Percentiles rank a stretch among this genome's conserved stretches.
These are phyloP conservation scores for Echeveria elegans DNA, from an alignment of 164 flowering plant species.

Conservation along the genomic window DNA sequence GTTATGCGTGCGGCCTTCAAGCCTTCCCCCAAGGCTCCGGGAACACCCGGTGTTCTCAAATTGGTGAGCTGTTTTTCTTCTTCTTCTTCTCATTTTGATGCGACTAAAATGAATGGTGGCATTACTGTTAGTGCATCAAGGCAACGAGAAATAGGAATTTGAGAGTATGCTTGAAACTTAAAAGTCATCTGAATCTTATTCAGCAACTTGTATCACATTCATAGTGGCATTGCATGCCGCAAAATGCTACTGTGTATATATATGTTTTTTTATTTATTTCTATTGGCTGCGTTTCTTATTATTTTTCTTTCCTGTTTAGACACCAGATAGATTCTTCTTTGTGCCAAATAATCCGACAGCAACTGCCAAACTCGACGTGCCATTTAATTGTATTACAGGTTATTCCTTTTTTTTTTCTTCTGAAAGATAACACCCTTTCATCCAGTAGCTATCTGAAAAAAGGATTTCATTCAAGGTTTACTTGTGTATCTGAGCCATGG, in stretches of 20 bases:
- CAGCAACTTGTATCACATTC: too few relatives aligned
- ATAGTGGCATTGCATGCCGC: too few relatives aligned
- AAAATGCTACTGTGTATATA: too few relatives aligned
- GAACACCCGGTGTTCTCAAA: conserved; percentile 53
- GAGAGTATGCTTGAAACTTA: too few relatives aligned
- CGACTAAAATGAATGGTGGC: background rate
- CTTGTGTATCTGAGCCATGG: background rate
- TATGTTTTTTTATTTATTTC: background rate
- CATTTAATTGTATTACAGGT: conserved; percentile 58
- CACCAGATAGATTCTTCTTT: conserved; percentile 44
- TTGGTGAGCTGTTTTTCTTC: conserved; percentile 32
- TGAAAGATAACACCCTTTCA: background rate
- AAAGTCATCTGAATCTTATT: too few relatives aligned
- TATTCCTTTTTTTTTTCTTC: background rate
- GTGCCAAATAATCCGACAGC: conserved; percentile 58
- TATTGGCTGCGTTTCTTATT: background rate
- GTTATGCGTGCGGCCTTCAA: conserved; percentile 66
- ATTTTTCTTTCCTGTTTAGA: conserved; percentile 29
- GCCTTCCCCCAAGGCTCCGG: conserved; percentile 52
- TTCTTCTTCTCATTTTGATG: conserved; percentile 6
- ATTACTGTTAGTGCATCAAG: background rate
- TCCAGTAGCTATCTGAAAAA: background rate
- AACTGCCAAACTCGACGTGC: conserved; percentile 39
- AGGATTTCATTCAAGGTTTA: background rate
- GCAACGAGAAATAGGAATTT: too few relatives aligned